Percentiles rank a stretch among this genome's conserved stretches.
Conservation (phyloP, 306 rosid species). For the Rosa lucieae region DNA sequence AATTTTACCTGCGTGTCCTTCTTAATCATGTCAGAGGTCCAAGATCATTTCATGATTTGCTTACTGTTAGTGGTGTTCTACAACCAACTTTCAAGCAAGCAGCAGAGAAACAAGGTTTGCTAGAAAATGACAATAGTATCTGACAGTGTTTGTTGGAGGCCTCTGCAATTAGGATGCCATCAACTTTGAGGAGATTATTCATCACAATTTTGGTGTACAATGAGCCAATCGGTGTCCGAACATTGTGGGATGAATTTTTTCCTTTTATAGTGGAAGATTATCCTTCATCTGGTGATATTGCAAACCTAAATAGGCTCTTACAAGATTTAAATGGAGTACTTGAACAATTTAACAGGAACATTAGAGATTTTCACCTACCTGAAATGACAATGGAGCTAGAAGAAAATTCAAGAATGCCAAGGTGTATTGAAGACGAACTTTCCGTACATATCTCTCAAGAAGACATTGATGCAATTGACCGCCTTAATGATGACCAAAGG, state of each 20-base stretch:
- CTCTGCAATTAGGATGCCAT: background rate
- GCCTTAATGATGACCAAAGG: background rate
- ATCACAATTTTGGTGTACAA: background rate
- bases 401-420: background rate
- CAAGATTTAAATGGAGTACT: background rate
- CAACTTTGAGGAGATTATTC: background rate
- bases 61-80: too few species aligned
- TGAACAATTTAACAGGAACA: background rate
- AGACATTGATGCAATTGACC: background rate
- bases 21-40: too few species aligned
- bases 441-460: background rate
- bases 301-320: background rate
- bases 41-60: too few species aligned
- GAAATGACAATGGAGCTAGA: background rate
- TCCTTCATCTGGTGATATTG: background rate
- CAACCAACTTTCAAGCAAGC: background rate
- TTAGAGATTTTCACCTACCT: background rate
- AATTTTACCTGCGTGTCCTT: too few species aligned
- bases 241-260: background rate
- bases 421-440: background rate
- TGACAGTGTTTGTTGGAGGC: background rate
- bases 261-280: background rate
- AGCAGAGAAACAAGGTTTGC: background rate
- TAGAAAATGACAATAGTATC: background rate
- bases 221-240: background rate